phyloP scores from a whole-genome alignment of 805 yeast genomes.

The Candida coleopterorum region DNA sequence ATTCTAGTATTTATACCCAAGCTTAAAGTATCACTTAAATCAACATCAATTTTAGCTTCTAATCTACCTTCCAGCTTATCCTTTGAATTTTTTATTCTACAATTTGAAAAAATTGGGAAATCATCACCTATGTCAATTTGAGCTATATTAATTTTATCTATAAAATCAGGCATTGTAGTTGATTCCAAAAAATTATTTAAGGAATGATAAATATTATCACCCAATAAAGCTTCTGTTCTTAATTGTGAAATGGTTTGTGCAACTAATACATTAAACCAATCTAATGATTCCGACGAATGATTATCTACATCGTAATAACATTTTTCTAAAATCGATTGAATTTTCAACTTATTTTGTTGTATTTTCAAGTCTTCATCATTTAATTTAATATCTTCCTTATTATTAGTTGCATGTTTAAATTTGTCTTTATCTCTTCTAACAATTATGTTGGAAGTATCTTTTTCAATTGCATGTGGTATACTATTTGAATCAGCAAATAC shows the following conservation, averaged over 20 bases:
- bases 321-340: conserved; percentile 67
- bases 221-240: conserved; percentile 79
- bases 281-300: conserved; percentile 86
- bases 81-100: conserved; percentile 66
- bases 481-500: conserved; percentile 65
- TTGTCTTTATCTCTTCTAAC: conserved; percentile 27
- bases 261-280: conserved; percentile 92
- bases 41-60: conserved; percentile 90
- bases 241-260: conserved; percentile 88
- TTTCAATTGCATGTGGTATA: conserved; percentile 18
- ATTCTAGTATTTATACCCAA: conserved; percentile 80
- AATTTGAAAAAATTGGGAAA: conserved; percentile 91
- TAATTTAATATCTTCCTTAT: conserved; percentile 11
- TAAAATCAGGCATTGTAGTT: conserved; percentile 70
- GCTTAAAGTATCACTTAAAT: conserved; percentile 79
- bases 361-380: conserved; percentile 13
- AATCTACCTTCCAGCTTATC: conserved; percentile 45
- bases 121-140: conserved; percentile 93
- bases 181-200: conserved; percentile 61
- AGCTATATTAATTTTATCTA: conserved; percentile 72
- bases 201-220: conserved; percentile 80
- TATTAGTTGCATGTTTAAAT: conserved; percentile 2
- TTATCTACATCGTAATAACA: conserved; percentile 87
- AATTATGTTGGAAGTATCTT: conserved; percentile 28
- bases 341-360: conserved; percentile 14